phyloP scores from a whole-genome alignment of 106 monocot species.

The Allium fistulosum region DNA sequence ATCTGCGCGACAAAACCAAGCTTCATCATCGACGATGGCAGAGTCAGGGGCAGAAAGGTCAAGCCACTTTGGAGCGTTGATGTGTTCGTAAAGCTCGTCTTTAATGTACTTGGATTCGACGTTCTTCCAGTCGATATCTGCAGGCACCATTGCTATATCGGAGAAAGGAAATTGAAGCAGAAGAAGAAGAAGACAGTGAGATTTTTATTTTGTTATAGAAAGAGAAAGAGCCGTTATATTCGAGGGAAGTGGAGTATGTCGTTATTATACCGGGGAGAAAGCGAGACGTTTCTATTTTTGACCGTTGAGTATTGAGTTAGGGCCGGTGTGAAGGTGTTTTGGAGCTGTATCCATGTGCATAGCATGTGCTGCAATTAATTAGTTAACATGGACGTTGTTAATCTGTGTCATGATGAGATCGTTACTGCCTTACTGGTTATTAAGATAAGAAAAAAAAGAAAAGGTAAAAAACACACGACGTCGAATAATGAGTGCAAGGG shows the following conservation, averaged over 20 bases:
- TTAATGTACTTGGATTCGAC: conserved; percentile 47
- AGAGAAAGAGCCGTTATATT: conserved; percentile 1
- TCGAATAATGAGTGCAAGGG: too few relatives aligned
- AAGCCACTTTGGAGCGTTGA: conserved; percentile 84
- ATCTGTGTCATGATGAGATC: too few relatives aligned
- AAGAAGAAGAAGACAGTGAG: not conserved
- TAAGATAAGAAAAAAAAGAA: too few relatives aligned
- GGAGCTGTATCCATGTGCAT: too few relatives aligned
- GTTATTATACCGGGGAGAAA: not conserved
- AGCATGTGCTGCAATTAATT: too few relatives aligned
- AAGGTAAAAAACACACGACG: too few relatives aligned
- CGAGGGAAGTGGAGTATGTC: not conserved
- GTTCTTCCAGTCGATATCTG: conserved; percentile 74
- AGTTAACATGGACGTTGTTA: too few relatives aligned
- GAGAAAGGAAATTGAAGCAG: conserved; percentile 3
- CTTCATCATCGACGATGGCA: conserved; percentile 38
- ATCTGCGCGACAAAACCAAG: conserved; percentile 96
- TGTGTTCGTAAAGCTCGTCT: conserved; percentile 80
- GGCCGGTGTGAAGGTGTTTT: too few relatives aligned
- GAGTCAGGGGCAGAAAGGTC: conserved; percentile 47
- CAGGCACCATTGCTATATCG: conserved; percentile 55
- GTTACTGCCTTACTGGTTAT: too few relatives aligned
- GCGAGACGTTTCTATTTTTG: conserved; percentile 10
- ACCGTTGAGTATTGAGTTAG: conserved; percentile 23
- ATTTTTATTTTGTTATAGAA: not conserved